phyloP scores from a whole-genome alignment of 192 early-diverging fungal genomes.

The Gonapodya prolifera region DNA sequence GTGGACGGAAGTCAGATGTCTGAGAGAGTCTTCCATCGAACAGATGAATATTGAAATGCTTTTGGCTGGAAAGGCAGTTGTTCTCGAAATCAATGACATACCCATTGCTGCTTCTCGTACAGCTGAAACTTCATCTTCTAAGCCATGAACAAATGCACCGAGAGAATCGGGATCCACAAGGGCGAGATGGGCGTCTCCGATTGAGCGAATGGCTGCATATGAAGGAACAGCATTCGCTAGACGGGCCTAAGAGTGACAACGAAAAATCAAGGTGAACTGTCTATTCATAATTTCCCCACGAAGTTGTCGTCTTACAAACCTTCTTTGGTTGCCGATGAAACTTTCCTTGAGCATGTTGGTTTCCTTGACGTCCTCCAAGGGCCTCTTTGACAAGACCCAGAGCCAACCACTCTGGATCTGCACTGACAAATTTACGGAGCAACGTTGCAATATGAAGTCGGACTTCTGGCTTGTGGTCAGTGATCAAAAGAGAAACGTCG shows the following conservation, averaged over 20 bases:
- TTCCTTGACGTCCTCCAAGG: background rate
- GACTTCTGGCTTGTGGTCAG: background rate
- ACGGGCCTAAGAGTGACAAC: too few relatives aligned
- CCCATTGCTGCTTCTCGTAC: constrained; percentile 78
- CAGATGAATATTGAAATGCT: background rate
- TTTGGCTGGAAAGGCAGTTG: background rate
- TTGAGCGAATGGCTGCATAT: background rate
- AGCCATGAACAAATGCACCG: constrained; percentile 89
- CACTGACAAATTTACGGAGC: background rate
- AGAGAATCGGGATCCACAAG: constrained; percentile 69
- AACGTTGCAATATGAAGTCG: background rate
- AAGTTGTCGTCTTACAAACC: too few relatives aligned
- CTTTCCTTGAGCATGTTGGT: background rate
- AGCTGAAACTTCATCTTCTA: constrained; percentile 88
- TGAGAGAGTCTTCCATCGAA: background rate
- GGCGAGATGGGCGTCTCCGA: background rate
- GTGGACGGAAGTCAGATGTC: background rate
- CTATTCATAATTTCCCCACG: too few relatives aligned
- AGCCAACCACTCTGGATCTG: background rate
- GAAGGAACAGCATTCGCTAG: too few relatives aligned
- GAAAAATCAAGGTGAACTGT: too few relatives aligned
- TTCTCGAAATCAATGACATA: constrained; percentile 16
- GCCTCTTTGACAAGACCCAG: background rate
- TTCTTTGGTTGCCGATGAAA: background rate
- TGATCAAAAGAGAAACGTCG: background rate